Conservation (phyloP, 495 filamentous ascomycete species). For the Aeminium ludgeri region DNA sequence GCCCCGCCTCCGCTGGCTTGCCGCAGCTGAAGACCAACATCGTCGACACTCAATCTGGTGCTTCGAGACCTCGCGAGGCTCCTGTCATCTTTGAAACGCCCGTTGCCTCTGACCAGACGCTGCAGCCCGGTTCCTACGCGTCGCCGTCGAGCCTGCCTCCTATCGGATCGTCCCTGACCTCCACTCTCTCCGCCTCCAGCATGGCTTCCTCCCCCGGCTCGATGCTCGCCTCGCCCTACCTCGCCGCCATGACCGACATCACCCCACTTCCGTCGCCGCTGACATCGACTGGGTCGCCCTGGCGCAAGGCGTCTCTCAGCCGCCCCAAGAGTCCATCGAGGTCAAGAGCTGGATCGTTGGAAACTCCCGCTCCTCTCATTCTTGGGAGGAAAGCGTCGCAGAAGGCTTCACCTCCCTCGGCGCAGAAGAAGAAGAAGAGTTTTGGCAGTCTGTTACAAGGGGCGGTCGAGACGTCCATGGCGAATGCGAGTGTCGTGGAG, state of each 20-base stretch:
- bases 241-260: conserved; percentile 72
- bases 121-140: not conserved
- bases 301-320: conserved; percentile 37
- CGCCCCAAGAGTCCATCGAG: conserved; percentile 26
- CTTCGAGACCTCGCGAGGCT: conserved; percentile 1
- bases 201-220: conserved; percentile 31
- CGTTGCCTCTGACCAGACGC: conserved; percentile 2
- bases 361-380: too few relatives aligned
- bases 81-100: conserved; percentile 14
- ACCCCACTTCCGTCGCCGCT: conserved; percentile 88
- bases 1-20: conserved; percentile 18
- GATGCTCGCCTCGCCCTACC: conserved; percentile 47
- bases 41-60: not conserved
- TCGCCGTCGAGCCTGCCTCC: conserved; percentile 8
- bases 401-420: conserved; percentile 2
- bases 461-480: conserved; percentile 22
- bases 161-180: conserved; percentile 3
- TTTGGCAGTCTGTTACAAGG: conserved; percentile 18
- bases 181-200: conserved; percentile 20
- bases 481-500: conserved; percentile 23
- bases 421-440: conserved; percentile 10
- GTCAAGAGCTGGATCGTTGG: conserved; percentile 17
- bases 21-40: conserved; percentile 19
- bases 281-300: conserved; percentile 52
- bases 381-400: too few relatives aligned